These are phyloP conservation scores for Fusarium xyrophilum DNA, from an alignment of 2,329 filamentous ascomycete genomes.

Conservation along the genomic window DNA sequence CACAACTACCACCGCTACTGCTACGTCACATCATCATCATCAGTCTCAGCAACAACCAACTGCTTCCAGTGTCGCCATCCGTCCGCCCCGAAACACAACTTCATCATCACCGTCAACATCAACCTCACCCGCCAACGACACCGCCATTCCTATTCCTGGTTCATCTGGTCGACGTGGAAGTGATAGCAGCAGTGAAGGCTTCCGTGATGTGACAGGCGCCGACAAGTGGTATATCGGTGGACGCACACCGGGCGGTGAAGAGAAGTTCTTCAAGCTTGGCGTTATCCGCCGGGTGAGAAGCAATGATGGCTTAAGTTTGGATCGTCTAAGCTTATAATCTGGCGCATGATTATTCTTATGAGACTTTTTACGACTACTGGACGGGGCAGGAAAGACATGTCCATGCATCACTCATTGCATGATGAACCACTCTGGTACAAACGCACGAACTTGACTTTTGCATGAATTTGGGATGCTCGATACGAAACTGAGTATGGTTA, in stretches of 20 bases:
- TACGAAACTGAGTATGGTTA: conserved; percentile 20
- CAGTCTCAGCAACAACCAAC: conserved; percentile 38
- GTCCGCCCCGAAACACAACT: conserved; percentile 39
- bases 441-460: conserved; percentile 12
- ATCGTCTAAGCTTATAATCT: conserved; percentile 73
- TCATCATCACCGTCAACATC: conserved; percentile 28
- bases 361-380: background rate
- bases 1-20: conserved; percentile 34
- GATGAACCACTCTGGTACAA: conserved; percentile 19
- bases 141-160: conserved; percentile 52
- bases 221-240: conserved; percentile 87
- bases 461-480: conserved; percentile 6
- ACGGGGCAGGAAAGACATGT: background rate
- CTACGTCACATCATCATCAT: conserved; percentile 30
- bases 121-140: conserved; percentile 26
- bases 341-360: background rate
- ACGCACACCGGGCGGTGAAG: conserved; percentile 76
- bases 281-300: conserved; percentile 76
- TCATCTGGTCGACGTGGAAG: conserved; percentile 66
- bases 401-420: conserved; percentile 7
- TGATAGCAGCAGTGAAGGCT: conserved; percentile 78
- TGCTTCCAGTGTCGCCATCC: conserved; percentile 42
- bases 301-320: conserved; percentile 75
- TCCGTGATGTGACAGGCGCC: conserved; percentile 72
- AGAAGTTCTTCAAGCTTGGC: conserved; percentile 81